Conservation (phyloP, 495 filamentous ascomycete species). For the Parmelia sp. region DNA sequence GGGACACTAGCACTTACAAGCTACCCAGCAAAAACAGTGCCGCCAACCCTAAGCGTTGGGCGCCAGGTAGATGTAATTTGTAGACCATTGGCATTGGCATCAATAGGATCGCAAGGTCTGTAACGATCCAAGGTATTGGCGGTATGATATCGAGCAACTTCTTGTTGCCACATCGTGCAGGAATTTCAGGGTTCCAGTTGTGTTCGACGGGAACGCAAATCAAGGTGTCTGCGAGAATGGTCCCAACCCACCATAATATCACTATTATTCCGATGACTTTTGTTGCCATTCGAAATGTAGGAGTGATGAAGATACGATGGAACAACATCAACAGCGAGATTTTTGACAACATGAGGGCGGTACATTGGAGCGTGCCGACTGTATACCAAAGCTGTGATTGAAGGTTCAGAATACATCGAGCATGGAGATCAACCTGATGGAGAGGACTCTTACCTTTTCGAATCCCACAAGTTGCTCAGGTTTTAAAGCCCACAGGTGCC, state of each 20-base stretch:
- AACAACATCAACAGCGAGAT: conserved; percentile 35
- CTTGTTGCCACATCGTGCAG: conserved; percentile 30
- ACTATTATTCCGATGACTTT: conserved; percentile 22
- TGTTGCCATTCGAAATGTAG: conserved; percentile 17
- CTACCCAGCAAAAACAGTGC: conserved; percentile 38
- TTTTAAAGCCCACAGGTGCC: conserved; percentile 21
- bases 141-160: conserved; percentile 24
- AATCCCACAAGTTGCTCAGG: conserved; percentile 18
- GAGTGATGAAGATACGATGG: conserved; percentile 32
- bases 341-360: conserved; percentile 31
- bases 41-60: conserved; percentile 35
- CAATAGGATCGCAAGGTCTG: conserved; percentile 30
- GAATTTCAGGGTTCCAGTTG: conserved; percentile 20
- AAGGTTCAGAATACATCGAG: neutral
- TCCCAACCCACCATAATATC: conserved; percentile 22
- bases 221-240: conserved; percentile 17
- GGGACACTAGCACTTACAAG: conserved; percentile 33
- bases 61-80: conserved; percentile 31
- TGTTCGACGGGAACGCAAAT: conserved; percentile 23
- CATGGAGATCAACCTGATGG: neutral
- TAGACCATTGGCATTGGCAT: conserved; percentile 35
- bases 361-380: conserved; percentile 20
- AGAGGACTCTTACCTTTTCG: conserved; percentile 9
- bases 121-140: conserved; percentile 32
- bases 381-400: conserved; percentile 20